Evolutionary conservation across 139 green algal genomes (phyloP).

Genomic region (Gonium pectorale): DNA sequence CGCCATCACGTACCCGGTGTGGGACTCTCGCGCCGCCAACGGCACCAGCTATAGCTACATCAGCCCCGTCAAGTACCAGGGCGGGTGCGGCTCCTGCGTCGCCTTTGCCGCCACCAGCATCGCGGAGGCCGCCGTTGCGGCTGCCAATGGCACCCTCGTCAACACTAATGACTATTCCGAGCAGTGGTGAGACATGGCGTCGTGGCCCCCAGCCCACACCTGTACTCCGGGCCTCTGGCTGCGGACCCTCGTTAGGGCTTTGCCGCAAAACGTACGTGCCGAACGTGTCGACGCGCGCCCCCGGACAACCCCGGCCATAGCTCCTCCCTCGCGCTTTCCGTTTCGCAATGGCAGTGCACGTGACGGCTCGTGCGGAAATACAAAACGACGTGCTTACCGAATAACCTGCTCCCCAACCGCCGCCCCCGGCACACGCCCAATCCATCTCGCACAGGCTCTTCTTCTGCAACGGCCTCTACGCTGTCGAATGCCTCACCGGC

Average conservation of each 20-base stretch:
- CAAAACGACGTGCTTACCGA: too few relatives aligned
- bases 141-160: neutral
- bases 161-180: conserved; percentile 7
- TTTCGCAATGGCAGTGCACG: neutral
- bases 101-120: conserved; percentile 55
- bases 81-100: conserved; percentile 73
- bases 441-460: neutral
- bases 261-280: neutral
- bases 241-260: neutral
- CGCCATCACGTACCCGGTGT: neutral
- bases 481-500: neutral
- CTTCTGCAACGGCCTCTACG: conserved; percentile 34
- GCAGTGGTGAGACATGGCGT: conserved; percentile 8
- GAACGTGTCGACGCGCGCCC: neutral
- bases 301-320: neutral
- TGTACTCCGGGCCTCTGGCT: too few relatives aligned
- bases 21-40: conserved; percentile 10
- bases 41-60: conserved; percentile 44
- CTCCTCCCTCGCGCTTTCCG: neutral
- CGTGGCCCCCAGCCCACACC: too few relatives aligned
- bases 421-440: too few relatives aligned
- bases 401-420: too few relatives aligned
- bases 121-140: neutral
- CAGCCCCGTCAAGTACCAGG: conserved; percentile 72
- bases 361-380: too few relatives aligned